These are phyloP conservation scores for Lentinula sp. DNA, from an alignment of 768 basidiomycete genomes.

Conservation along the genomic window DNA sequence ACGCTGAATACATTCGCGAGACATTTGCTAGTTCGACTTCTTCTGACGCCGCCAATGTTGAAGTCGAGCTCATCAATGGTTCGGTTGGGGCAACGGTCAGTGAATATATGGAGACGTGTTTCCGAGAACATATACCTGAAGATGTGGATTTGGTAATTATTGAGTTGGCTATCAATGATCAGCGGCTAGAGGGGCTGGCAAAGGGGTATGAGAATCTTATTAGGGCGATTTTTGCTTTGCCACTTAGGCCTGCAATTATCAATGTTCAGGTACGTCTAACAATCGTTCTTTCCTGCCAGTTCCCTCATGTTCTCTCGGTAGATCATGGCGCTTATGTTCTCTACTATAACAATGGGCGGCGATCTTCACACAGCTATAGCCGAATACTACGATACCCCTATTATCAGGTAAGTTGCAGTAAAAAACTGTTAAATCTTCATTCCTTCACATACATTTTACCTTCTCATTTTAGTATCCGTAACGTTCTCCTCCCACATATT, in stretches of 20 bases:
- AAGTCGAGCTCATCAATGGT: constrained; percentile 1
- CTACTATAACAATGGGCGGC: neutral
- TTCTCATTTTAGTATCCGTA: neutral
- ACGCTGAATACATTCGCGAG: constrained; percentile 2
- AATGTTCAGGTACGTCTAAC: neutral
- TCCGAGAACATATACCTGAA: neutral
- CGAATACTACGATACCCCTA: constrained; percentile 1
- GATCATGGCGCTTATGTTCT: constrained; percentile 3
- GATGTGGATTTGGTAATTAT: constrained; percentile 3
- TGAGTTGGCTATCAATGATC: constrained; percentile 1
- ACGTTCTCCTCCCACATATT: neutral
- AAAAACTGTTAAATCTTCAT: no score
- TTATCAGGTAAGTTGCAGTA: neutral
- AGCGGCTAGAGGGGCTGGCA: neutral
- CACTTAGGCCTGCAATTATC: neutral
- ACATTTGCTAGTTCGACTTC: neutral
- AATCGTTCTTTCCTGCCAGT: neutral
- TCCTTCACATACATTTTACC: neutral
- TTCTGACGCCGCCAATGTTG: neutral
- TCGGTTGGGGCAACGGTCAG: neutral
- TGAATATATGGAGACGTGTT: constrained; percentile 5
- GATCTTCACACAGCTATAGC: constrained; percentile 1
- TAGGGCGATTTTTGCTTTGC: neutral
- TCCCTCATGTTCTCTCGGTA: neutral
- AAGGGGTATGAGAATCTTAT: constrained; percentile 1